A percentile compares a stretch with the other conserved stretches of the same genome.
These are phyloP conservation scores for Streptanthus diversifolius DNA, from an alignment of 345 rosid genomes.

Conservation along the genomic window DNA sequence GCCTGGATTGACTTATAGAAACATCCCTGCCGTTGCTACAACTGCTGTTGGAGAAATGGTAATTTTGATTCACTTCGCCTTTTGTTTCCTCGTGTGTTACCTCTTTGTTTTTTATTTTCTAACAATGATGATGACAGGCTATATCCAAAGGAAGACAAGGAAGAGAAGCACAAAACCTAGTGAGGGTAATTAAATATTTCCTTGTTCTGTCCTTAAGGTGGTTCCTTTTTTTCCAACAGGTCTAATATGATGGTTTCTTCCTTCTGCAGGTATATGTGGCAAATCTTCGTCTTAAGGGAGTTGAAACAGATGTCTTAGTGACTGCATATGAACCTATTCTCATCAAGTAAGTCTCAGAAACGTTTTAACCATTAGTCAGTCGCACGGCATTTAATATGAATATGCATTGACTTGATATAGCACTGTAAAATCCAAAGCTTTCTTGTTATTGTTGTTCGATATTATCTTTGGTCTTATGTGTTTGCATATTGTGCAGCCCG, in stretches of 20 bases:
- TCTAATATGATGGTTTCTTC: background rate
- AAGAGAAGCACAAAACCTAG: constrained; percentile 80
- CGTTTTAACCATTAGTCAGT: background rate
- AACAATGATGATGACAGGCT: constrained; percentile 38
- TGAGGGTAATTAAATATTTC: constrained; percentile 42
- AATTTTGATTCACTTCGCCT: background rate
- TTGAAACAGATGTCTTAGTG: constrained; percentile 66
- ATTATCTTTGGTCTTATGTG: background rate
- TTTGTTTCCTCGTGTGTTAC: background rate
- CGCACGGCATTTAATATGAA: background rate
- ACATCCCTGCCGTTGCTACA: constrained; percentile 43
- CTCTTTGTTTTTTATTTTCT: background rate
- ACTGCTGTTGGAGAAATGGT: constrained; percentile 89
- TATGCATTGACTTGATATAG: background rate
- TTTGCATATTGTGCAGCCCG: constrained; percentile 44
- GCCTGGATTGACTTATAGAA: constrained; percentile 48
- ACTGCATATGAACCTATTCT: constrained; percentile 65
- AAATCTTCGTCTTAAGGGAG: constrained; percentile 72
- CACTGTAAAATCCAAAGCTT: background rate
- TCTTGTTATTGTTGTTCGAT: background rate
- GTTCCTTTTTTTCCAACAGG: background rate
- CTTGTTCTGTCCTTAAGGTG: background rate
- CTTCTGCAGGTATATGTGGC: constrained; percentile 67
- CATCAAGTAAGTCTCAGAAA: constrained; percentile 52
- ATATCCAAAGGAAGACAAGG: constrained; percentile 89